These are phyloP conservation scores for Ciborinia camelliae DNA, from an alignment of 2,329 filamentous ascomycete species.

Conservation along the genomic window DNA sequence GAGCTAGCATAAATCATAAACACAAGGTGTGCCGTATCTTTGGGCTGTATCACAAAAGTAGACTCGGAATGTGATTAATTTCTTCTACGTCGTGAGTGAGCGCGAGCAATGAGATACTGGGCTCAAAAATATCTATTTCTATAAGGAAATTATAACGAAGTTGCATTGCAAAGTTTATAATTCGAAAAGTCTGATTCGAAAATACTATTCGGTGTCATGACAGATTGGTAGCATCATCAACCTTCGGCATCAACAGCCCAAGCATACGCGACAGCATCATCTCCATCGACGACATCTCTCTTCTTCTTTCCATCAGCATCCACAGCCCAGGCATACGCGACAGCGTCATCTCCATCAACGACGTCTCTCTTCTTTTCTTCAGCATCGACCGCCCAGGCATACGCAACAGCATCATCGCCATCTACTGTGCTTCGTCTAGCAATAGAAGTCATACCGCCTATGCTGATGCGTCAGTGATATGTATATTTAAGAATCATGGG, in stretches of 20 bases:
- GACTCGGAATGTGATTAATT: neutral
- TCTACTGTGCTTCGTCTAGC: neutral
- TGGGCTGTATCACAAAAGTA: neutral
- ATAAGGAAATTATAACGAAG: neutral
- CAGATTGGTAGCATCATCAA: neutral
- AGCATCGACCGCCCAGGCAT: neutral
- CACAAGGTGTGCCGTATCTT: neutral
- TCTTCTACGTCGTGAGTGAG: neutral
- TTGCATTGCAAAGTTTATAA: neutral
- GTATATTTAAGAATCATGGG: neutral
- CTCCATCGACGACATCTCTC: neutral
- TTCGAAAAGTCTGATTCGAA: neutral
- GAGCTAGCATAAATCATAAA: neutral
- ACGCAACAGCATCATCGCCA: neutral
- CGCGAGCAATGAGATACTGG: neutral
- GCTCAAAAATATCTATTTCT: neutral
- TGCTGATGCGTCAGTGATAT: neutral
- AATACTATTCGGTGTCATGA: neutral
- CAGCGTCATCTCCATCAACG: neutral
- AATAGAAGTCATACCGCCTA: neutral
- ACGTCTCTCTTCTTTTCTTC: neutral
- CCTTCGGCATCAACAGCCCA: neutral
- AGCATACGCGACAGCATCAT: neutral
- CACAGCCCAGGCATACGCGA: neutral
- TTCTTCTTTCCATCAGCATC: neutral